Conservation (phyloP, 2,329 filamentous ascomycete genomes). For the Aspergillus uvarum region DNA sequence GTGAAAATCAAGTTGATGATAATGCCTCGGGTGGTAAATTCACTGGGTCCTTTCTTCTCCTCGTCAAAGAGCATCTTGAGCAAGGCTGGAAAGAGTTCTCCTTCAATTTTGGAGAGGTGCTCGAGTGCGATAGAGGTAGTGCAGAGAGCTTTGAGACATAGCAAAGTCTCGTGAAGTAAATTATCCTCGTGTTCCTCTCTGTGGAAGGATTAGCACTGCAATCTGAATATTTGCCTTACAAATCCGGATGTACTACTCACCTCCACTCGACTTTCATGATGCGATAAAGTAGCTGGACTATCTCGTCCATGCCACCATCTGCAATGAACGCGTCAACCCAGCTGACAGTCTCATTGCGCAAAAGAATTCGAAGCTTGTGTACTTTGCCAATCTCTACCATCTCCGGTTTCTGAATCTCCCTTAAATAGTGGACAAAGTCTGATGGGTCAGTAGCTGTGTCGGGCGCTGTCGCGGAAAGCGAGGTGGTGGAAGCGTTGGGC, state of each 20-base stretch:
- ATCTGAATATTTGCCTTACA: background rate
- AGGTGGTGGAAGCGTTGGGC: constrained; percentile 55
- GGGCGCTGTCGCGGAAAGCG: constrained; percentile 60
- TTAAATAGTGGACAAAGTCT: constrained; percentile 84
- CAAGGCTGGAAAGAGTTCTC: constrained; percentile 79
- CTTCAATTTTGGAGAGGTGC: constrained; percentile 76
- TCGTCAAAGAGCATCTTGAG: constrained; percentile 90
- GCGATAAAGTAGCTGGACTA: constrained; percentile 81
- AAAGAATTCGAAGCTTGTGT: constrained; percentile 83
- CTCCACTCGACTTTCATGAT: constrained; percentile 97
- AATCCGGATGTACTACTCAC: constrained; percentile 49
- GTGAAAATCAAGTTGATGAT: constrained; percentile 87
- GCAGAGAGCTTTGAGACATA: constrained; percentile 91
- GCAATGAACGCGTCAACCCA: constrained; percentile 94
- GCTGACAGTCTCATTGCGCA: constrained; percentile 90
- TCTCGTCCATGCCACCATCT: constrained; percentile 87
- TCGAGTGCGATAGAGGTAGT: constrained; percentile 85
- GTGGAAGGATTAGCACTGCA: constrained; percentile 27
- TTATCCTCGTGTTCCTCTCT: constrained; percentile 96
- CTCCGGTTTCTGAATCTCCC: constrained; percentile 76
- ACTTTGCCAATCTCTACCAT: constrained; percentile 89
- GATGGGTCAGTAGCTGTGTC: constrained; percentile 72
- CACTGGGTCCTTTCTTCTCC: constrained; percentile 96
- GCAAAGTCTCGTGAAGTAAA: constrained; percentile 83
- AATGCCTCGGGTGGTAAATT: constrained; percentile 90